Base-by-base conservation (phyloP, 805 yeast genomes). In the Torulaspora delbrueckii region DNA sequence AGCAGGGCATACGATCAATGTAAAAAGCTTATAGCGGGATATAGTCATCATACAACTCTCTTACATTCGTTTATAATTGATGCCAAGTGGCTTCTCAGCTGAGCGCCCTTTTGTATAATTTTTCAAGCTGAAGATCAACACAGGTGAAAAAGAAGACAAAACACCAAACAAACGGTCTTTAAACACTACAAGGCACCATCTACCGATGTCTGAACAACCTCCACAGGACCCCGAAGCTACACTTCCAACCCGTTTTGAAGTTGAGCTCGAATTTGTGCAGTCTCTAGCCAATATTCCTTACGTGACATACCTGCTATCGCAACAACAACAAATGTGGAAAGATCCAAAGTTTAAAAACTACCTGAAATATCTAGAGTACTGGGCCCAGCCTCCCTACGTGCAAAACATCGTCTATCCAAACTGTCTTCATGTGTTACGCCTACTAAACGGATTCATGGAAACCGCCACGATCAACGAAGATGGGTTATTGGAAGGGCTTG, bases 211-310 rank as follows among this genome's bases (percentile, higher is more conserved):
- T 6, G 34, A 31, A 1, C 34, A 31, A 18, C 34, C 34, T 10
- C 22, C 34, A 31, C 19, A 28, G 18, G 41, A 44, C 4, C 37
- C 43, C 22, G 26, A 30, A n/a, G 37, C 30, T 9, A 37, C 13
- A 4, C 53, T 55, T n/a, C 97, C 85, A 51, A 80, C 78, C 40
- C 55, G 79, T 59, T 51, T 63, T 43, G 69, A 64, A 51, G 61
- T 66, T 8, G 68, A 65, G 49, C 46, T 65, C 23, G 69, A 86
- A 77, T 91, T 91, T 67, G 95, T 91, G 3, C 98, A 91, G 67
- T 83, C 96, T 12, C 72, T 91, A 27, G 87, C 96, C 2, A 93
- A 91, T 64, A 81, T 91, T 37, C 96, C 84, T 63, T 91, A 90
- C 60, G 74, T 91, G 45, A 82, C 87, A 53, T 89, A 80, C 58